Conservation (phyloP, 345 rosid species). For the Orychophragmus violaceus region DNA sequence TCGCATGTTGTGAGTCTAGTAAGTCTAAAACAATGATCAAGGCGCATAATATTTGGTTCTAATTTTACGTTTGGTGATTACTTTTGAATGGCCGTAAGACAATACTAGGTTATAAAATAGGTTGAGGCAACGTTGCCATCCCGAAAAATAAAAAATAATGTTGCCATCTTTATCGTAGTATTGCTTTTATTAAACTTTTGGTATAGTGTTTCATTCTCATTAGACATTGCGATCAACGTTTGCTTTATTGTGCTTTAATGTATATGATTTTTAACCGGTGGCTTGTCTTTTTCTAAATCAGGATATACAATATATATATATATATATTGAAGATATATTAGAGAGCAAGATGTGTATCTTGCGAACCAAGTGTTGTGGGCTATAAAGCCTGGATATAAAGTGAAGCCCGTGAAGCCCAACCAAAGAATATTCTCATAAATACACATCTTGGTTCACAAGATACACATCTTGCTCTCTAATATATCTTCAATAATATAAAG, state of each 20-base stretch:
- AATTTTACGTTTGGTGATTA: not conserved
- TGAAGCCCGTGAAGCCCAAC: too few relatives aligned
- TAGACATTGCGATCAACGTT: not conserved
- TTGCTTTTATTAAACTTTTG: not conserved
- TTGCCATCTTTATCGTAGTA: conserved; percentile 2
- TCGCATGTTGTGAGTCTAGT: not conserved
- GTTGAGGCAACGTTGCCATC: not conserved
- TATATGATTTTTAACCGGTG: not conserved
- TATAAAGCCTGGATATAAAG: too few relatives aligned
- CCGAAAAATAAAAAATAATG: too few relatives aligned
- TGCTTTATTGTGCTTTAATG: not conserved
- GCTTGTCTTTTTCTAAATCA: not conserved
- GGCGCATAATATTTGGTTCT: not conserved
- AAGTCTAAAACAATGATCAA: not conserved
- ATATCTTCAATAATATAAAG: too few relatives aligned
- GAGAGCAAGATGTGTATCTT: too few relatives aligned
- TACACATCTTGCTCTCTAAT: too few relatives aligned
- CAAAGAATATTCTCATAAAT: too few relatives aligned
- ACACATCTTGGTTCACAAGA: too few relatives aligned
- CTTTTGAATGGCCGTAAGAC: not conserved
- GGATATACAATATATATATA: too few relatives aligned
- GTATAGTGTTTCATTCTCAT: conserved; percentile 5
- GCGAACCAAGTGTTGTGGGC: too few relatives aligned
- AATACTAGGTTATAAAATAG: not conserved
- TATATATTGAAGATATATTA: too few relatives aligned